Percentiles rank a stretch among this genome's conserved stretches.
Evolutionary conservation across 805 yeast species (phyloP).

Genomic region (Candida insectorum): DNA sequence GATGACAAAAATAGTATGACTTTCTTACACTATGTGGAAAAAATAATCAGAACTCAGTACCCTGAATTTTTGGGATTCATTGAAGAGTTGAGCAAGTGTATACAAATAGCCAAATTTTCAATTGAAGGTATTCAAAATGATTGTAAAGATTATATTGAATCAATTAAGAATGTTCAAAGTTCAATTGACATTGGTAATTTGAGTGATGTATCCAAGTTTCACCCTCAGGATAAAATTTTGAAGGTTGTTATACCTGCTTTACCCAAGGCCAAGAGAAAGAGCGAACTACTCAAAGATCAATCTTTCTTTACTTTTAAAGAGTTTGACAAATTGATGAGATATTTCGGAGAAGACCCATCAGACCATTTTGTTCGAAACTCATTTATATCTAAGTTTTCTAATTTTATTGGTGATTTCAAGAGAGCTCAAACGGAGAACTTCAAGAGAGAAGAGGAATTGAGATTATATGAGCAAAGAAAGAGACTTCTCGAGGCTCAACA

Average conservation of each 20-base stretch:
- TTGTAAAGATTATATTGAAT: constrained; percentile 50
- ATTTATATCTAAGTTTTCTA: constrained; percentile 60
- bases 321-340: constrained; percentile 58
- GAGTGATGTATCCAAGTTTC: constrained; percentile 58
- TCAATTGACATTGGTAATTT: constrained; percentile 62
- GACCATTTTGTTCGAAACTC: constrained; percentile 51
- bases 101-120: constrained; percentile 56
- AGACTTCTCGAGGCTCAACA: constrained; percentile 51
- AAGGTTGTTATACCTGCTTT: constrained; percentile 50
- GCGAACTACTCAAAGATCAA: constrained; percentile 49
- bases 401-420: constrained; percentile 59
- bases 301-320: constrained; percentile 47
- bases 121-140: constrained; percentile 62
- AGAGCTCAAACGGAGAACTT: constrained; percentile 64
- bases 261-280: constrained; percentile 53
- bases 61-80: constrained; percentile 62
- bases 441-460: constrained; percentile 63
- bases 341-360: constrained; percentile 69
- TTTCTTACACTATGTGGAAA: constrained; percentile 72
- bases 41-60: constrained; percentile 58
- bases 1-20: constrained; percentile 67
- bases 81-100: constrained; percentile 53
- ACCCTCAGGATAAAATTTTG: constrained; percentile 63
- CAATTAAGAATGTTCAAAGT: constrained; percentile 48
- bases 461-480: constrained; percentile 74